A percentile compares a stretch with the other conserved stretches of the same genome.
Conservation (phyloP, 805 yeast genomes). For the Lipomyces spencermartinsiae region DNA sequence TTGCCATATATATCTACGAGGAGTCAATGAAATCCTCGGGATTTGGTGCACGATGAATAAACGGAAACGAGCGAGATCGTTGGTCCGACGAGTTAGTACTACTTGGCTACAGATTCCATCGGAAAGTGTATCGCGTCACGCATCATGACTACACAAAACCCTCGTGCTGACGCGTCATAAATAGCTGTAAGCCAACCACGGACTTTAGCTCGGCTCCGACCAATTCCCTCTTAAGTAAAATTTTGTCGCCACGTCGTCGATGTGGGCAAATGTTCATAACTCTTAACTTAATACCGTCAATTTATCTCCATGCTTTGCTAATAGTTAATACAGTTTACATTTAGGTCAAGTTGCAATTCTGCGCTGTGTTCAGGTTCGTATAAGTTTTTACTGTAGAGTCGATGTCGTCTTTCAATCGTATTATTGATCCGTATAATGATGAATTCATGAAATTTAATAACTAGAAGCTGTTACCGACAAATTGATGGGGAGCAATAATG, state of each 20-base stretch:
- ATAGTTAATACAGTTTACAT: background rate
- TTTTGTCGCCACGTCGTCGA: background rate
- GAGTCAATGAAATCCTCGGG: background rate
- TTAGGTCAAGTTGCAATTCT: background rate
- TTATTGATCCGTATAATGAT: conserved; percentile 20
- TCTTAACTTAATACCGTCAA: background rate
- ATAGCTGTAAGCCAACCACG: background rate
- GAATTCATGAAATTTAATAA: conserved; percentile 32
- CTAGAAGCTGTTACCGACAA: conserved; percentile 39
- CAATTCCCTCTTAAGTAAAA: background rate
- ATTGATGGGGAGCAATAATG: conserved; percentile 34
- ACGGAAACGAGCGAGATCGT: background rate
- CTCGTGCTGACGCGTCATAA: background rate
- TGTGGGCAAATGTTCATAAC: no score
- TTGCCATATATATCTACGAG: background rate
- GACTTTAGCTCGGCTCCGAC: background rate
- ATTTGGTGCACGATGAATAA: background rate
- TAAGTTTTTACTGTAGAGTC: background rate
- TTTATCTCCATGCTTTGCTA: background rate
- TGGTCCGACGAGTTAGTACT: no score
- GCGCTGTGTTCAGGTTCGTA: background rate
- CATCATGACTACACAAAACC: background rate
- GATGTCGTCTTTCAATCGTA: background rate
- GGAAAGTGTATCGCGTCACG: background rate
- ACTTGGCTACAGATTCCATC: background rate